Base-by-base conservation (phyloP, 495 filamentous ascomycete species). In the Neurospora sp. region DNA sequence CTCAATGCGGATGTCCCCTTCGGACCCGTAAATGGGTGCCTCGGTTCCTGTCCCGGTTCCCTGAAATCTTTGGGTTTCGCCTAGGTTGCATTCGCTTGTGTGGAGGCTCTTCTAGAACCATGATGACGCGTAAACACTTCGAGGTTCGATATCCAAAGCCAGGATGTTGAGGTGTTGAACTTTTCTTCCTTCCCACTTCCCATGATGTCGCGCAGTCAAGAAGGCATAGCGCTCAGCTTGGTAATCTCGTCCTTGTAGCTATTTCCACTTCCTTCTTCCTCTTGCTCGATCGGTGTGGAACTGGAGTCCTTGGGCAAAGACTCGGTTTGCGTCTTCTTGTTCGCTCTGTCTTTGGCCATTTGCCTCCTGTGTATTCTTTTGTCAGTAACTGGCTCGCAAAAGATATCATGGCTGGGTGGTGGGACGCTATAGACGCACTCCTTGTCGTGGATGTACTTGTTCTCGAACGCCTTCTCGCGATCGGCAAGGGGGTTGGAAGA, bases 381-480 rank as follows among this genome's bases (percentile, higher is more conserved):
- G 62, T 73, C 38, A 70, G 41, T 35, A n/a, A 23, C 11, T 69
- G 39, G n/a, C 6, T 20, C 42, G 2, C 31, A 31, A 23, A 11
- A 40, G 2, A 1, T 5, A n/a, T 4, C 4, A 20, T 31, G 46
- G 14, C 14, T 3, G 14, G 14, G 42, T 16, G 5, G 11, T 4
- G 6, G 14, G 1, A 70, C 31, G 31, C 31, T 31, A 31, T 31
- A 31, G 31, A 31, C 79, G 10, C 27, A 80, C 79, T 81, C 79
- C 71, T 80, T 80, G 59, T 80, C 78, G 10, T 76, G 70, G 62
- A 81, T 80, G 23, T 75, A 81, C 48, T 81, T 77, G 59, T 79
- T 75, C 74, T 81, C 79, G n/a, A 80, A 23, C 27, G 79, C 79
- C 73, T 80, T 79, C 44, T 79, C 79, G 23, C 79, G 78, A 39